Base-by-base conservation (phyloP, 192 early-diverging fungal species). In the Rhizophagus sp. region DNA sequence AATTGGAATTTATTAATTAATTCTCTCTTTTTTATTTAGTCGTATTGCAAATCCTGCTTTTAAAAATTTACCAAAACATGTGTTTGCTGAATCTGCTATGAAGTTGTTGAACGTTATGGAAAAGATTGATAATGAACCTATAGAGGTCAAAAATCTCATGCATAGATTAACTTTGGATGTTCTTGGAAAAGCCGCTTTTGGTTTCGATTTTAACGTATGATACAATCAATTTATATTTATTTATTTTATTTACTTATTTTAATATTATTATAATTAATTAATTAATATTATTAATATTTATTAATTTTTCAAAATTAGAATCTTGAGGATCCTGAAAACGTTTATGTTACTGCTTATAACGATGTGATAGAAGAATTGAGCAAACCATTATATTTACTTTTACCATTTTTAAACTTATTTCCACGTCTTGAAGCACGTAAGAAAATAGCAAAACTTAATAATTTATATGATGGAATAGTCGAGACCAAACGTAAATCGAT, bases 191-290 rank as follows among this genome's bases (percentile, higher is more conserved):
- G 25, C n/a, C n/a, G 22, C 63, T 10, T 64, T 64, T n/a, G 63
- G n/a, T 7, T 64, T 64, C n/a, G 63, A 64, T 64, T 64, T 64
- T 64, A 64, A 64, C 10, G 63, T 64, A 24, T n/a, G 25, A 47
- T 47, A 12, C 1, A 12, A 2, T 47, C 39, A 41, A 12, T 47
- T 12, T 9, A 44, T n/a, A n/a, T n/a, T n/a, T n/a, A n/a, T n/a
- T n/a, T n/a, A n/a, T n/a, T n/a, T n/a, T n/a, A n/a, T n/a, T n/a
- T 44, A 30, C 30, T 30, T 30, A 30, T 30, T 30, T 30, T 36
- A n/a, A n/a, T n/a, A n/a, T n/a, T n/a, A n/a, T n/a, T n/a, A 36
- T 36, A 3, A 36, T 36, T 36, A 36, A 36, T 63, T 36, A 36
- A 36, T 36, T 36, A 5, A 36, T 36, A 36, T 36, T 36, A 36